Base-by-base conservation (phyloP, 495 filamentous ascomycete genomes). In the Penicillium angulare region DNA sequence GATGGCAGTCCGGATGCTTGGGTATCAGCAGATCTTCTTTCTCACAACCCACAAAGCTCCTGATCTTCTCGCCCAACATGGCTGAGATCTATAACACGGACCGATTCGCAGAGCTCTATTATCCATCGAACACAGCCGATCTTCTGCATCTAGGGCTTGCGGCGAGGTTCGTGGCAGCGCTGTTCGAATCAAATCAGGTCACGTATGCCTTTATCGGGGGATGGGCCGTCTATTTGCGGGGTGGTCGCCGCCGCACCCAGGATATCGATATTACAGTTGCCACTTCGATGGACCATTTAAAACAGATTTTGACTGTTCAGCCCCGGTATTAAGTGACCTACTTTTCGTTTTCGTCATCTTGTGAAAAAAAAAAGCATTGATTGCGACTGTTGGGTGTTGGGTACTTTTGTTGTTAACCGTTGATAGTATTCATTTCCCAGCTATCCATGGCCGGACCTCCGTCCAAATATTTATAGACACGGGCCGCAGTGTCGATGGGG, bases 11-110 rank as follows among this genome's bases (percentile, higher is more conserved):
- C 29, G 27, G 17, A 46, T 46, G 43, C 31, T 35, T 35, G 27
- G 27, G 43, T 33, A 33, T 13, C 43, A 44, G 24, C 42, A 20
- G 20, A 46, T 33, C 43, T 32, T 46, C 23, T 46, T 33, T 29
- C 27, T 3, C 29, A 13, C 20, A 8, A 33, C 29, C 8, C 27
- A 22, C 9, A 20, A 32, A 44, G 31, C 43, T 29, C 43, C 43
- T 46, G 29, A 46, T 21, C 16, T 35, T 8, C 29, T 46, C 31
- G 43, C 43, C 47, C 36, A 48, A 42, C 41, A 60, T 60, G 57
- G 57, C 57, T 40, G 57, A 60, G 47, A 60, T 60, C 42, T 60
- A 60, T 44, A 55, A 60, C 33, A 60, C 57, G 29, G 57, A 60
- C 31, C 57, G 57, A 27, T 60, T 60, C 46, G 57, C 57, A 21